Evolutionary conservation across 1,284 basidiomycete genomes (phyloP).

Genomic region (Hypsizygus ulmarius): DNA sequence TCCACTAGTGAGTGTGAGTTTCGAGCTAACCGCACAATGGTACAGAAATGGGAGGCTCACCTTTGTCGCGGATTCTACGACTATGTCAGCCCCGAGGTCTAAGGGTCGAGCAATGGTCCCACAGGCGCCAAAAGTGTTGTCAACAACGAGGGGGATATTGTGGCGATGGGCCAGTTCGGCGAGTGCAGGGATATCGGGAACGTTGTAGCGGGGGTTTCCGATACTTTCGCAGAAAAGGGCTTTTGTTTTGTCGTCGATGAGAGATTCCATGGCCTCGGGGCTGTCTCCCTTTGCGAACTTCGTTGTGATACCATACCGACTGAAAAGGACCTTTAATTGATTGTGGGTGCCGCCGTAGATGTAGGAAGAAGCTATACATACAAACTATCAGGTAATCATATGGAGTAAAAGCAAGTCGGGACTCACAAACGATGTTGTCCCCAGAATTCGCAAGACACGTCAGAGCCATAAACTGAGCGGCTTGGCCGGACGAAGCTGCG

Average conservation of each 20-base stretch:
- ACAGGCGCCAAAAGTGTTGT: conserved; percentile 80
- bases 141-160: conserved; percentile 68
- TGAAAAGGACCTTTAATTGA: conserved; percentile 16
- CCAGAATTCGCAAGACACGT: conserved; percentile 64
- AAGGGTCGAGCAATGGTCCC: conserved; percentile 60
- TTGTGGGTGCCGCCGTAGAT: conserved; percentile 17
- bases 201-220: conserved; percentile 71
- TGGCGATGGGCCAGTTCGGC: conserved; percentile 65
- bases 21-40: conserved; percentile 28
- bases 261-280: conserved; percentile 56
- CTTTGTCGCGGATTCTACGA: conserved; percentile 33
- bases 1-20: conserved; percentile 83
- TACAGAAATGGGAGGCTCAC: not conserved
- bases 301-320: conserved; percentile 16
- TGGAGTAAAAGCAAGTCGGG: not conserved
- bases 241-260: conserved; percentile 65
- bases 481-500: conserved; percentile 76
- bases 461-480: conserved; percentile 81
- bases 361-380: conserved; percentile 8
- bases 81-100: conserved; percentile 72
- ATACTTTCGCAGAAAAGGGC: conserved; percentile 74
- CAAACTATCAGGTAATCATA: not conserved
- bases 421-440: conserved; percentile 77
- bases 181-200: conserved; percentile 60
- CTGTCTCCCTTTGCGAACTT: conserved; percentile 25